Evolutionary conservation across 441 rosid genomes (phyloP), one percentile per base, ranked within the genome.

Genomic region (Raphanus hybrid): DNA sequence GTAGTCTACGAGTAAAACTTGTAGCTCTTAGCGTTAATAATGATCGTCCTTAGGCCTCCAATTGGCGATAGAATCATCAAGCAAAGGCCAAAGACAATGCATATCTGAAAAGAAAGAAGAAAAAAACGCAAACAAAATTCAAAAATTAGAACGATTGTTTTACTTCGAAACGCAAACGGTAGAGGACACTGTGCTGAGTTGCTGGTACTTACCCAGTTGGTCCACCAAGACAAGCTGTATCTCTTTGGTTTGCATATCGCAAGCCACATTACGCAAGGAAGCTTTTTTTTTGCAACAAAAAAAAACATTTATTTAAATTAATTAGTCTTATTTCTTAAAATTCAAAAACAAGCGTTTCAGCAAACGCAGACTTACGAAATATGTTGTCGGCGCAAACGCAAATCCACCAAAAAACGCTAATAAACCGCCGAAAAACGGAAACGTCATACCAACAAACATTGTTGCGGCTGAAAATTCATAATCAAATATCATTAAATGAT

Each of bases 211-310:
- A 92, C 97, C 96, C 97, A 92, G 73, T 92, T 90, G 39, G 84
- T 67, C 86, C 92, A 90, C 97, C 97, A 90, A 16, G 97, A 90
- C 68, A 90, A 82, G 81, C 93, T 64, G 75, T 20, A 90, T 75
- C 18, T 88, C 76, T 26, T 87, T 8, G 96, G 95, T 67, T 90
- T 90, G 79, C 84, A 85, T 69, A 92, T 81, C 34, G 83, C 79
- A n/a, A 92, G 87, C 97, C 97, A 92, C 70, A 92, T 90, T 34
- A 92, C 27, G 84, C 97, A 92, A 50, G 97, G 97, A 43, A 92
- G 91, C 97, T 92, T 80, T 2, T 52, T n/a, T n/a, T 60, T 58
- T 26, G 32, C 48, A 58, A 57, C 26, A 68, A 79, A 59, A 75
- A 75, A 23, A 74, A 18, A 73, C 12, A 57, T 4, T 7, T 14